Conservation (phyloP, 257 asterid species). For the Penstemon davidsonii region DNA sequence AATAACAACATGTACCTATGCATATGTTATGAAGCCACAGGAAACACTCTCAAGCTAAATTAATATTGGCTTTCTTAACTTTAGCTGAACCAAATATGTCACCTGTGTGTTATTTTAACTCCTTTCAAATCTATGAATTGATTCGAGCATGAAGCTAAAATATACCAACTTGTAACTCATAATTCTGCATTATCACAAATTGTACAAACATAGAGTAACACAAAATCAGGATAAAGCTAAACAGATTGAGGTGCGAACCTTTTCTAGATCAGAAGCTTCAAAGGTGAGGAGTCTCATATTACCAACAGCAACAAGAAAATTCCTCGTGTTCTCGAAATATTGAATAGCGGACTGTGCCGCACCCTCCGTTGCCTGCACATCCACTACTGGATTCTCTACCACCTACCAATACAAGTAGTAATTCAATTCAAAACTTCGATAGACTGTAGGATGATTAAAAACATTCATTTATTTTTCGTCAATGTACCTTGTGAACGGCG, state of each 20-base stretch:
- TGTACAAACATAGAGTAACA: neutral
- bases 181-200: neutral
- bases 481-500: constrained; percentile 73
- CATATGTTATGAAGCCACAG: too few species aligned
- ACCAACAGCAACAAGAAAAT: constrained; percentile 80
- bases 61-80: too few species aligned
- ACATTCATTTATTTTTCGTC: too few species aligned
- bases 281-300: constrained; percentile 81
- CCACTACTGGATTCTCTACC: constrained; percentile 78
- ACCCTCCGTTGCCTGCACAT: constrained; percentile 74
- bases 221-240: neutral
- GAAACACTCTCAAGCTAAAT: neutral
- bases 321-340: constrained; percentile 91
- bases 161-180: neutral
- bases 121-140: neutral
- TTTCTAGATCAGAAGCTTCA: constrained; percentile 89
- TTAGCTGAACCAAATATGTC: too few species aligned
- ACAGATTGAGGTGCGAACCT: constrained; percentile 43
- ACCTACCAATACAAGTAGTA: constrained; percentile 45
- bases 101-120: too few species aligned
- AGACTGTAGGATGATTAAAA: too few species aligned
- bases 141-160: neutral
- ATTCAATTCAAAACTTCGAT: neutral
- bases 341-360: constrained; percentile 98
- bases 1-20: neutral